These are phyloP conservation scores for Tuber borchii DNA, from an alignment of 495 filamentous ascomycete genomes.

Conservation along the genomic window DNA sequence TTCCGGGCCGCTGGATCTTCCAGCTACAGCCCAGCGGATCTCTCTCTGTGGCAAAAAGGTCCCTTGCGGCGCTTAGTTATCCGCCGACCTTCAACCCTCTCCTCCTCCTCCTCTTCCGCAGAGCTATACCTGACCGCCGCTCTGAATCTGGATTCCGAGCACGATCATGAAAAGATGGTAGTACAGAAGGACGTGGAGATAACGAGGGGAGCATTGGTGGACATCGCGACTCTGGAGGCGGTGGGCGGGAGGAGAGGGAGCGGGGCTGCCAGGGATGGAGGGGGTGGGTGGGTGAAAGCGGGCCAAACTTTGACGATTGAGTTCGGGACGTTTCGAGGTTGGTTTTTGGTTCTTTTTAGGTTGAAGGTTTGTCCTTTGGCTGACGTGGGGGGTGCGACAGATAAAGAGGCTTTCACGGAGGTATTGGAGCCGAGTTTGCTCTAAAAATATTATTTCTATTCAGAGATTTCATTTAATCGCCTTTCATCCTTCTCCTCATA, in stretches of 20 bases:
- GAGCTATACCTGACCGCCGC: background rate
- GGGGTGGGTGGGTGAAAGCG: background rate
- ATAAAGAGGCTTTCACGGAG: background rate
- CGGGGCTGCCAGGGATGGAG: background rate
- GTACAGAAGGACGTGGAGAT: background rate
- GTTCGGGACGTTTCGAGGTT: background rate
- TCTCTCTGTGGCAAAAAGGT: background rate
- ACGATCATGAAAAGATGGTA: background rate
- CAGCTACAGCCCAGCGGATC: background rate
- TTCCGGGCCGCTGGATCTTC: background rate
- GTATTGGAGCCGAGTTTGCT: background rate
- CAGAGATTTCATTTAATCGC: too few species aligned
- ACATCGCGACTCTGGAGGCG: background rate
- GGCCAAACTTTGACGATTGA: background rate
- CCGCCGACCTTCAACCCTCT: background rate
- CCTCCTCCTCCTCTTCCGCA: background rate
- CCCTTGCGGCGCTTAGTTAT: background rate
- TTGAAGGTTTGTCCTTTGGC: background rate
- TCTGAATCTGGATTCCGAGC: background rate
- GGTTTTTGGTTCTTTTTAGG: background rate
- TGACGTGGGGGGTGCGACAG: background rate
- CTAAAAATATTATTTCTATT: background rate
- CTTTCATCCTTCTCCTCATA: background rate
- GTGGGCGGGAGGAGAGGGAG: background rate
- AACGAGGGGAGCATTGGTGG: background rate